phyloP scores from a whole-genome alignment of 169 alveolate species.

The Fabrea salina region DNA sequence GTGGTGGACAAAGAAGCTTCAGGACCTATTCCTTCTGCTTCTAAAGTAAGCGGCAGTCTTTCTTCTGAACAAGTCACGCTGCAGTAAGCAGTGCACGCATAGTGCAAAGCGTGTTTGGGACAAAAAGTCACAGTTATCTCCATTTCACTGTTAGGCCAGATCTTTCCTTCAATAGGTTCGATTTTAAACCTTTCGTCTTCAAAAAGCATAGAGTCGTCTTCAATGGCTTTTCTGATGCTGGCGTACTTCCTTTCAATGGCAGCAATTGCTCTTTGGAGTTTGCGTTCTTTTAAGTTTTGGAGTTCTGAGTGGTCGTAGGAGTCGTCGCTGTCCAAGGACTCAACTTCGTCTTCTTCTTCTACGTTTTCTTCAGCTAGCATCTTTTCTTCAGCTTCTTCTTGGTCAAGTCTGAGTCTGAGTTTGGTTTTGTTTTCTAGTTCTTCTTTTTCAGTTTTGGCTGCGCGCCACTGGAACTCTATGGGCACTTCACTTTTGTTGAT shows the following conservation, averaged over 20 bases:
- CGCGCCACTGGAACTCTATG: constrained; percentile 90
- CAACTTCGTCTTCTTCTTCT: constrained; percentile 77
- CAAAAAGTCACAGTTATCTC: constrained; percentile 88
- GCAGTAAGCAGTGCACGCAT: constrained; percentile 88
- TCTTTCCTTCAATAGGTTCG: constrained; percentile 87
- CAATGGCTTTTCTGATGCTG: constrained; percentile 66
- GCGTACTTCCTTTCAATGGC: constrained; percentile 73
- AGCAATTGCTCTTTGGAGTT: constrained; percentile 63
- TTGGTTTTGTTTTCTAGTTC: constrained; percentile 85
- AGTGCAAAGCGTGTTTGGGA: constrained; percentile 89
- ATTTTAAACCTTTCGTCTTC: constrained; percentile 86
- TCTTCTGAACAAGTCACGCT: constrained; percentile 87
- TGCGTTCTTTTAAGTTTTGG: constrained; percentile 72
- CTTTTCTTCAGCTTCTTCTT: constrained; percentile 90
- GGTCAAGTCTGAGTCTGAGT: constrained; percentile 68
- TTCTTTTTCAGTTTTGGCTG: constrained; percentile 82
- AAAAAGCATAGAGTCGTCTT: constrained; percentile 83
- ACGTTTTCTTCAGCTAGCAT: constrained; percentile 81
- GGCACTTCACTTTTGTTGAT: constrained; percentile 88
- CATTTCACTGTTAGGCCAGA: constrained; percentile 89
- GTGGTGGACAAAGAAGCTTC: constrained; percentile 83
- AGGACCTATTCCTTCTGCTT: constrained; percentile 93
- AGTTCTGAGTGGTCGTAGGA: constrained; percentile 80
- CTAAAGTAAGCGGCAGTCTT: constrained; percentile 85
- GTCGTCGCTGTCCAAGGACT: constrained; percentile 78